These are phyloP conservation scores for Botrytis porri DNA, from an alignment of 2,329 filamentous ascomycete genomes.

Conservation along the genomic window DNA sequence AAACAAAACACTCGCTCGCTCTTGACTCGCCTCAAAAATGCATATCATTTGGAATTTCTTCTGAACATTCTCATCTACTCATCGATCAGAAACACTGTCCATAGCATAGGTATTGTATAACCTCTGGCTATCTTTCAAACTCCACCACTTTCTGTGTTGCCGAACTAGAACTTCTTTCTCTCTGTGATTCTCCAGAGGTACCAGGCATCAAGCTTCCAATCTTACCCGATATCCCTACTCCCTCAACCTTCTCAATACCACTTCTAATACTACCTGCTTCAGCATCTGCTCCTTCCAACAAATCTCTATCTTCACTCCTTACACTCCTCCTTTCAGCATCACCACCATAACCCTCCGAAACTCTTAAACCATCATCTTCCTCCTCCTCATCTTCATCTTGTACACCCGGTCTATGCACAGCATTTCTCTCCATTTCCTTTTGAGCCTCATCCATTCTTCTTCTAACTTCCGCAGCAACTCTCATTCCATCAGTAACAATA, in stretches of 20 bases:
- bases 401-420: conserved; percentile 62
- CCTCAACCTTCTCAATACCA: conserved; percentile 28
- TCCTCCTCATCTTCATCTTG: conserved; percentile 70
- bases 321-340: conserved; percentile 63
- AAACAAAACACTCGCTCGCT: conserved; percentile 6
- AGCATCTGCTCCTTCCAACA: conserved; percentile 72
- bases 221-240: conserved; percentile 24
- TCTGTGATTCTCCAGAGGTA: conserved; percentile 28
- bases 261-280: conserved; percentile 51
- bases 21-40: conserved; percentile 10
- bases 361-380: conserved; percentile 49
- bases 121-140: conserved; percentile 42
- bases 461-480: conserved; percentile 87
- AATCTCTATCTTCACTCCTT: conserved; percentile 63
- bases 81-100: not conserved
- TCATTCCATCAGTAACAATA: conserved; percentile 96
- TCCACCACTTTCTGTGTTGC: conserved; percentile 45
- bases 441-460: conserved; percentile 95
- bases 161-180: conserved; percentile 34
- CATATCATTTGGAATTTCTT: conserved; percentile 6
- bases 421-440: conserved; percentile 82
- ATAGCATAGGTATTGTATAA: not conserved
- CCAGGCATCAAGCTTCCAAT: conserved; percentile 10
- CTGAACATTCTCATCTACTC: not conserved
- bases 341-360: conserved; percentile 49